Conservation (phyloP, 345 rosid species). For the Euphorbia pulcherrima region DNA sequence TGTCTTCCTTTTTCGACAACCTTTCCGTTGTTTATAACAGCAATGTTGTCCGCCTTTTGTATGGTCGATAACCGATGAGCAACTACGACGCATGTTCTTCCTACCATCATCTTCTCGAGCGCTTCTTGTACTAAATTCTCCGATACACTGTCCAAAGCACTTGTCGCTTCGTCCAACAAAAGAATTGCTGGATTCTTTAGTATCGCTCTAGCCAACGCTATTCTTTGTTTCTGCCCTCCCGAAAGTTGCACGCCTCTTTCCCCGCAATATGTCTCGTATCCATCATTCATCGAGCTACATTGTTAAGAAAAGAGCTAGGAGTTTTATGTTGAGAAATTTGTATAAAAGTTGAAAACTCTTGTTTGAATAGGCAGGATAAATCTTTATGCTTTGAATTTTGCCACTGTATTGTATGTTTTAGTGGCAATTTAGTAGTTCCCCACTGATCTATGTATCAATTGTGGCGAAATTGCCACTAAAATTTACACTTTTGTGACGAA, state of each 20-base stretch:
- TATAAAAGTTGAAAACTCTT: too few species aligned
- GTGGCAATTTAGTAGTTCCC: too few species aligned
- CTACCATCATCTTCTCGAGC: constrained; percentile 20
- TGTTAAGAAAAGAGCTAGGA: too few species aligned
- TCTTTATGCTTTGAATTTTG: too few species aligned
- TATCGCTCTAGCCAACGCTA: constrained; percentile 16
- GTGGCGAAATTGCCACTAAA: too few species aligned
- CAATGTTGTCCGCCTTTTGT: constrained; percentile 18
- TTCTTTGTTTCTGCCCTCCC: constrained; percentile 22
- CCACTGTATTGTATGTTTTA: too few species aligned
- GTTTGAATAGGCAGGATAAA: too few species aligned
- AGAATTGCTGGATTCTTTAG: constrained; percentile 16
- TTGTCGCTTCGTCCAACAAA: constrained; percentile 21
- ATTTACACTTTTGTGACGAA: too few species aligned
- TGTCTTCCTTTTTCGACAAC: constrained; percentile 17
- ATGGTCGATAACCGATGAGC: constrained; percentile 16
- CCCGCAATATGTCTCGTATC: constrained; percentile 10
- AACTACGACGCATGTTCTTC: constrained; percentile 14
- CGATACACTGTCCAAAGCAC: constrained; percentile 18
- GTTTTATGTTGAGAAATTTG: too few species aligned
- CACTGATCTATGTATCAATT: too few species aligned
- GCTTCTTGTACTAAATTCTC: constrained; percentile 22
- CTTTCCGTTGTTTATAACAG: constrained; percentile 18
- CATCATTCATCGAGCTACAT: constrained; percentile 17
- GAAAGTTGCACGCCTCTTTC: constrained; percentile 19